Evolutionary conservation across 305 asterid species (phyloP).

Genomic region (Salvia sclarea): DNA sequence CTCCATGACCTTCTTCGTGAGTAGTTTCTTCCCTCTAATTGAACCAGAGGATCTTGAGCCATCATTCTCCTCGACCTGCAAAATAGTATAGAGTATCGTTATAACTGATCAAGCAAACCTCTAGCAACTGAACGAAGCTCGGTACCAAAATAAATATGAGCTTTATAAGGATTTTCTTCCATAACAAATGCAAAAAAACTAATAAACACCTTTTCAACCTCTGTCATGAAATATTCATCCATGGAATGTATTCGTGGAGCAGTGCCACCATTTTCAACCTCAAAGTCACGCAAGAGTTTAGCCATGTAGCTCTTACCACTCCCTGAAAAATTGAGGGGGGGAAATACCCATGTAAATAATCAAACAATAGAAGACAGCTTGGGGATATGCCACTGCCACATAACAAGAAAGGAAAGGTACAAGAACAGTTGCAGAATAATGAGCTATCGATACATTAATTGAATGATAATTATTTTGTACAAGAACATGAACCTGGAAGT

Average conservation of each 20-base stretch:
- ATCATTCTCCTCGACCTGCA: constrained; percentile 74
- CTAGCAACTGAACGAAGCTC: background rate
- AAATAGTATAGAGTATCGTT: constrained; percentile 20
- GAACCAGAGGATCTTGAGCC: constrained; percentile 60
- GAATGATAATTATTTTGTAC: constrained; percentile 13
- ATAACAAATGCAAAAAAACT: constrained; percentile 17
- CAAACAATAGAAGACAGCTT: background rate
- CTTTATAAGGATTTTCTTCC: background rate
- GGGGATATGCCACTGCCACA: background rate
- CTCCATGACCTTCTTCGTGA: constrained; percentile 74
- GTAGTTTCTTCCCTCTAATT: constrained; percentile 63
- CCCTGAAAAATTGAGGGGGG: constrained; percentile 55
- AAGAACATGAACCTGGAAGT: constrained; percentile 71
- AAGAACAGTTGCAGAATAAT: background rate
- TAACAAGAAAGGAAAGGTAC: too few species aligned
- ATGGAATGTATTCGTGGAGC: constrained; percentile 94
- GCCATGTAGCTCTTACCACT: constrained; percentile 99
- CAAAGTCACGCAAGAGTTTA: constrained; percentile 81
- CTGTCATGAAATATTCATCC: constrained; percentile 98
- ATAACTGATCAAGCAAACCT: constrained; percentile 23
- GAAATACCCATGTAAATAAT: constrained; percentile 6
- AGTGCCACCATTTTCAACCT: constrained; percentile 89
- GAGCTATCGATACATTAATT: background rate
- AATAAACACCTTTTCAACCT: constrained; percentile 80
- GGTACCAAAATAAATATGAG: background rate